Base-by-base conservation (phyloP, 331 rosid genomes). In the Prunus yedoensis region DNA sequence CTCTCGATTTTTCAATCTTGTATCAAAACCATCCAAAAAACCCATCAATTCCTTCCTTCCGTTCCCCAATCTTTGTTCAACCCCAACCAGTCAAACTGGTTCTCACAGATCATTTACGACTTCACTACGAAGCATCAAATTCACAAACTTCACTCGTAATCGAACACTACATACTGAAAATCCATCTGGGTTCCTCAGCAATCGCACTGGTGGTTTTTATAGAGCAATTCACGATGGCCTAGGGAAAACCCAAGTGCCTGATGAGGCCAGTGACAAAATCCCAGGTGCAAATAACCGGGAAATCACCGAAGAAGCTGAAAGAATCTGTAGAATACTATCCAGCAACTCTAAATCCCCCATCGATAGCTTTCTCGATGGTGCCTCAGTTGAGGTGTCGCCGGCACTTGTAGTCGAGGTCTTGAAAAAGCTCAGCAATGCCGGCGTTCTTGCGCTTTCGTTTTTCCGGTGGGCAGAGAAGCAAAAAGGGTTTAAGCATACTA, bases 381-480 rank as follows among this genome's bases (percentile, higher is more conserved):
- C 82, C 32, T 63, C 80, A 16, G 78, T 76, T 30, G 82, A 86
- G 50, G 54, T 75, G 0, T 84, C 97, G 21, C 86, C 88, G 46
- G 77, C 78, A 25, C 85, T 93, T 35, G 90, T 83, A 21, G 63
- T 80, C 11, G 92, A 81, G 76, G 97, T 89, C 46, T 74, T 93
- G 71, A 91, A 85, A 84, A 91, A 79, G 85, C 87, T 93, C 30
- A 83, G 84, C 85, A 93, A 93, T 70, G 91, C 92, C 10, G 98
- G 96, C 16, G 62, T 71, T 77, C 85, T 93, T 5, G 94, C 98
- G 1, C 90, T 93, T 4, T 85, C 88, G 15, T 91, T 93, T 88
- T 93, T 93, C 81, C 84, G 87, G 51, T 91, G 96, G 98, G 94
- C 90, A 0, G 94, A 88, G 91, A 91, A 82, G 58, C 92, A 82